Evolutionary conservation across 2,329 filamentous ascomycete genomes (phyloP).

Genomic region (Dothistroma septosporum): DNA sequence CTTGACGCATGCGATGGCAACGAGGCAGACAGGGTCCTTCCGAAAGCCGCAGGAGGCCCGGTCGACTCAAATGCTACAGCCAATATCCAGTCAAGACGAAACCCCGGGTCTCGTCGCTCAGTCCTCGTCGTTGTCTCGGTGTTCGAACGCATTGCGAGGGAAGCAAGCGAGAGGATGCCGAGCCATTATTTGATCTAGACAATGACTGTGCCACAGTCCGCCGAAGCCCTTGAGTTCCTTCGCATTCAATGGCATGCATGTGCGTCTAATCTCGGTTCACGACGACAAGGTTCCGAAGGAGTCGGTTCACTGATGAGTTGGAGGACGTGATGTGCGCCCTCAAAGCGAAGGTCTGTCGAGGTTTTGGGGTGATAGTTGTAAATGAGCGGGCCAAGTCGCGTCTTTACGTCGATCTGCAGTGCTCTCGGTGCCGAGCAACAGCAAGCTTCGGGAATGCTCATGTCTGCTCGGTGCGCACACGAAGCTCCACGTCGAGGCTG

Average conservation of each 20-base stretch:
- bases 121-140: too few species aligned
- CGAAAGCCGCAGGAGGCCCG: too few species aligned
- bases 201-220: too few species aligned
- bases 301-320: background rate
- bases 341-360: background rate
- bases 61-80: too few species aligned
- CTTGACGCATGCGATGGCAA: too few species aligned
- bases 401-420: background rate
- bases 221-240: background rate
- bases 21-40: too few species aligned
- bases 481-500: background rate
- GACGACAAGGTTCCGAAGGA: background rate
- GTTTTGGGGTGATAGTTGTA: background rate
- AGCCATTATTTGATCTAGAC: too few species aligned
- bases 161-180: too few species aligned
- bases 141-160: too few species aligned
- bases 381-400: background rate
- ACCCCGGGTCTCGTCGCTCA: too few species aligned
- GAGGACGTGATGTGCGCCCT: background rate
- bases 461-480: background rate
- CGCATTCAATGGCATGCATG: background rate
- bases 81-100: too few species aligned
- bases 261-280: background rate
- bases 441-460: background rate
- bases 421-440: background rate